Conservation (phyloP, 768 basidiomycete species). For the Tylopilus subfusipes region DNA sequence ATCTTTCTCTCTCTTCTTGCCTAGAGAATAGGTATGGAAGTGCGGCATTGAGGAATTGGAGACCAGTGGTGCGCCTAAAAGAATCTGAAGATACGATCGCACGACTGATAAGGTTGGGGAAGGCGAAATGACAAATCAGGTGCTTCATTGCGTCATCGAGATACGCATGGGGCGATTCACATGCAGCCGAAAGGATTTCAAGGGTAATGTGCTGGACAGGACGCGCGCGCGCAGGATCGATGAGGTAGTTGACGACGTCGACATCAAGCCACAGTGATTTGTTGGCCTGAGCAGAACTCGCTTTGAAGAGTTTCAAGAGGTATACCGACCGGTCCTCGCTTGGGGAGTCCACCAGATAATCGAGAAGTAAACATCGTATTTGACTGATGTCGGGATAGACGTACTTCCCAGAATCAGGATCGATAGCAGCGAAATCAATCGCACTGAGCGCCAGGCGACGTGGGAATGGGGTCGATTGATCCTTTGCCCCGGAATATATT, state of each 20-base stretch:
- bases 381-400: too few relatives aligned
- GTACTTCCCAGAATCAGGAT: too few relatives aligned
- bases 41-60: not conserved
- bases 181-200: not conserved
- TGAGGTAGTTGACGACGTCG: not conserved
- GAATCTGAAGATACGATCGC: not conserved
- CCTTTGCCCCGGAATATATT: too few relatives aligned
- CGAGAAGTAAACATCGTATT: too few relatives aligned
- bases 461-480: too few relatives aligned
- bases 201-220: not conserved
- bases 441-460: too few relatives aligned
- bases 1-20: not conserved
- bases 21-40: not conserved
- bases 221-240: not conserved
- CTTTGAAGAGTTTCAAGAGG: too few relatives aligned
- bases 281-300: too few relatives aligned
- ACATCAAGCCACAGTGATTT: not conserved
- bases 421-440: too few relatives aligned
- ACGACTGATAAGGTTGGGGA: not conserved
- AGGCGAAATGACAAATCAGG: not conserved
- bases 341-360: too few relatives aligned
- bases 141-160: too few relatives aligned
- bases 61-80: not conserved
- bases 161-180: not conserved
- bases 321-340: too few relatives aligned